Conservation (phyloP, 345 rosid genomes). For the Noccaea caerulescens region DNA sequence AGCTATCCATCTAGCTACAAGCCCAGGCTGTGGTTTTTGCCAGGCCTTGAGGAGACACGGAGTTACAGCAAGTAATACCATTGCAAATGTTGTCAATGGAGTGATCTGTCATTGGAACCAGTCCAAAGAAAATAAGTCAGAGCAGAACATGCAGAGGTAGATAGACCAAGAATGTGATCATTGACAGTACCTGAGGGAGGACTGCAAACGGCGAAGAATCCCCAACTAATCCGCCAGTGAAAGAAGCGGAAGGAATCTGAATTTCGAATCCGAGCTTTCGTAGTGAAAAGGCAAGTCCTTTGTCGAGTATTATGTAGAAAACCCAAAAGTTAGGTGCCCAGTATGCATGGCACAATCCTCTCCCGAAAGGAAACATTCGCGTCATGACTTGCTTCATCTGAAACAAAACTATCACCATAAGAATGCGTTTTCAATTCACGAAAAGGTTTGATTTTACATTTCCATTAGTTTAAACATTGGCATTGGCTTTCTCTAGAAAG, state of each 20-base stretch:
- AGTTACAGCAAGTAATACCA: slow-evolving; percentile 72
- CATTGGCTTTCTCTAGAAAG: neutral
- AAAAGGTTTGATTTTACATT: neutral
- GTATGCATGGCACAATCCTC: slow-evolving; percentile 96
- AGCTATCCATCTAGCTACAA: slow-evolving; percentile 70
- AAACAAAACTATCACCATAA: slow-evolving; percentile 39
- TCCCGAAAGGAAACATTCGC: slow-evolving; percentile 95
- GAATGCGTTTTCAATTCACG: neutral
- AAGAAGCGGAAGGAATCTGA: slow-evolving; percentile 68
- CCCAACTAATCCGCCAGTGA: slow-evolving; percentile 91
- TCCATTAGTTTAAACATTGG: neutral
- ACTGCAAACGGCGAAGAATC: slow-evolving; percentile 75
- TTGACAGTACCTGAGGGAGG: slow-evolving; percentile 66
- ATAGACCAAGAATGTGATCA: neutral
- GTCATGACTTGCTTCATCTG: slow-evolving; percentile 80
- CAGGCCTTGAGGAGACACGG: slow-evolving; percentile 84
- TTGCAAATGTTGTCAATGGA: slow-evolving; percentile 64
- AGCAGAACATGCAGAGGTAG: neutral
- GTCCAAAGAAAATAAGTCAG: neutral
- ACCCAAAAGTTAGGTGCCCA: slow-evolving; percentile 99
- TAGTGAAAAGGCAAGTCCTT: slow-evolving; percentile 60
- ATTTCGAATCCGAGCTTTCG: slow-evolving; percentile 61
- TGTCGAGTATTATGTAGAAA: slow-evolving; percentile 81
- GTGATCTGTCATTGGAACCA: slow-evolving; percentile 59
- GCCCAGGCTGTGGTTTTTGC: slow-evolving; percentile 62